Evolutionary conservation across 768 basidiomycete species (phyloP).

Genomic region (Neoboletus subvelutipes): DNA sequence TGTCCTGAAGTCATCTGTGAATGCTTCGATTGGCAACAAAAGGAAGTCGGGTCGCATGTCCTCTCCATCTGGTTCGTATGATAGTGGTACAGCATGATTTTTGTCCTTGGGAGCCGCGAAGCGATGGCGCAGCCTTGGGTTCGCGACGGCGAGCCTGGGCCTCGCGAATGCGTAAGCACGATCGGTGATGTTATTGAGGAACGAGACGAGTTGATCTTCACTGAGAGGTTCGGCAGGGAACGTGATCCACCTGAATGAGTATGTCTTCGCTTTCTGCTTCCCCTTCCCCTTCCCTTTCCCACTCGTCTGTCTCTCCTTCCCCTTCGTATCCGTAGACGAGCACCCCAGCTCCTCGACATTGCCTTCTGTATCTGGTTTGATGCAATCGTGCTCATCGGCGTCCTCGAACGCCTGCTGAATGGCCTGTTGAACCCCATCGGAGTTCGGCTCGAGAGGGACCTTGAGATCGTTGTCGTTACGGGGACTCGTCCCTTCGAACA

Average conservation of each 20-base stretch:
- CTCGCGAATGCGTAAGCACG: too few species aligned
- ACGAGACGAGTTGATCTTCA: conserved; percentile 3
- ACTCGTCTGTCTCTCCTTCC: neutral
- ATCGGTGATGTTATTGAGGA: too few species aligned
- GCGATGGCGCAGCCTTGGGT: too few species aligned
- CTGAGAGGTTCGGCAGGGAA: conserved; percentile 6
- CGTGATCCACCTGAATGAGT: conserved; percentile 5
- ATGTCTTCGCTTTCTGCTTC: neutral
- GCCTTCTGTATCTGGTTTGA: neutral
- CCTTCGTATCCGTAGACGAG: neutral
- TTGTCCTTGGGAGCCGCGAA: neutral
- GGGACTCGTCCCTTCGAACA: too few species aligned
- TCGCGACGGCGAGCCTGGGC: too few species aligned
- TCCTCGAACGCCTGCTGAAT: conserved; percentile 9
- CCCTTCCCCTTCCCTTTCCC: neutral
- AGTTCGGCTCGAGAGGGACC: too few species aligned
- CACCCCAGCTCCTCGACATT: too few species aligned
- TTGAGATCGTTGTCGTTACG: too few species aligned
- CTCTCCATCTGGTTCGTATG: conserved; percentile 4
- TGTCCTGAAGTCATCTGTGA: neutral
- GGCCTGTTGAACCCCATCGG: too few species aligned
- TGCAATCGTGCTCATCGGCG: neutral
- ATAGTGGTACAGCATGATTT: neutral
- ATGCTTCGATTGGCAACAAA: conserved; percentile 6
- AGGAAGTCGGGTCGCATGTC: conserved; percentile 11